Conservation (phyloP, 805 yeast genomes). For the Lachancea quebecensis region DNA sequence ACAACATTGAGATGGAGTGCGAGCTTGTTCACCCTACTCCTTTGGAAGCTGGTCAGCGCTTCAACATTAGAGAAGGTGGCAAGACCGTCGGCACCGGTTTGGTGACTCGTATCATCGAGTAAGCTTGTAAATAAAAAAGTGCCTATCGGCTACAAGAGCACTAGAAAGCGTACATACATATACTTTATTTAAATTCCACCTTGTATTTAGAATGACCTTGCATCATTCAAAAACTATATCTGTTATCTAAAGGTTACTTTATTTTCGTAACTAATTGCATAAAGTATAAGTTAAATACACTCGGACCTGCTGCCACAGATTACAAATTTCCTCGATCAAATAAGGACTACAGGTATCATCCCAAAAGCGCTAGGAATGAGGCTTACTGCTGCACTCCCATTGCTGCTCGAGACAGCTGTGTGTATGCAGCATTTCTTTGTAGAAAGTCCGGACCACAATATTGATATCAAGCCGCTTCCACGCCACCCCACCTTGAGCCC, state of each 20-base stretch:
- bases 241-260: too few species aligned
- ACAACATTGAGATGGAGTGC: constrained; percentile 93
- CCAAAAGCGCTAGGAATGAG: too few species aligned
- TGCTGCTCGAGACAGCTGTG: background rate
- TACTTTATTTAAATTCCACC: too few species aligned
- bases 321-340: too few species aligned
- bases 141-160: background rate
- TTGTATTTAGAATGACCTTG: too few species aligned
- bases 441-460: constrained; percentile 25
- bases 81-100: constrained; percentile 98
- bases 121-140: constrained; percentile 8
- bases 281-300: too few species aligned
- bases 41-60: constrained; percentile 93
- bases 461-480: constrained; percentile 34
- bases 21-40: constrained; percentile 88
- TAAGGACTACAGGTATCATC: too few species aligned
- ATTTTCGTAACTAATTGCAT: too few species aligned
- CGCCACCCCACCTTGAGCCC: constrained; percentile 35
- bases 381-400: too few species aligned
- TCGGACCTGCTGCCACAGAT: too few species aligned
- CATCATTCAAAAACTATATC: too few species aligned
- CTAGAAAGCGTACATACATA: background rate
- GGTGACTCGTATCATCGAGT: constrained; percentile 81
- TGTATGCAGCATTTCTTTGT: constrained; percentile 5
- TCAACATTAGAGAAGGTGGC: constrained; percentile 99